phyloP scores from a whole-genome alignment of 225 moss, liverwort and hornwort genomes.

The Climacium dendroides region DNA sequence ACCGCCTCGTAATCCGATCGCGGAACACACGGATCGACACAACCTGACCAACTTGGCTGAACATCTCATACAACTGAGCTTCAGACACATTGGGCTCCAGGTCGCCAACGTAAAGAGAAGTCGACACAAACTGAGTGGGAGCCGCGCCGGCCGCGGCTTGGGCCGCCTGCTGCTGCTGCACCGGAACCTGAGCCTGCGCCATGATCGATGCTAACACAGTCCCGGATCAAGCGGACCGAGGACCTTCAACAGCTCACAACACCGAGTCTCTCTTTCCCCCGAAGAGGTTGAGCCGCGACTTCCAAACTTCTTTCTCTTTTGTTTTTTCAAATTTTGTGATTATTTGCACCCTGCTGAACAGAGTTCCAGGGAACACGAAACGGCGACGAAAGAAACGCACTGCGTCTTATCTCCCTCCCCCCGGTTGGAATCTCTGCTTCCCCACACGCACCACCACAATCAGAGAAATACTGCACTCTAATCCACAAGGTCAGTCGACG shows the following conservation, averaged over 20 bases:
- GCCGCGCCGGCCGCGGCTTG: constrained; percentile 58
- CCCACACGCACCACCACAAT: constrained; percentile 16
- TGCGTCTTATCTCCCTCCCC: constrained; percentile 55
- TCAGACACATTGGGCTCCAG: constrained; percentile 87
- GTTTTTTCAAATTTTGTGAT: constrained; percentile 2
- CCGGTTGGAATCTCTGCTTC: constrained; percentile 45
- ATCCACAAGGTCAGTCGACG: background rate
- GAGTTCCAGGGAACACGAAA: constrained; percentile 45
- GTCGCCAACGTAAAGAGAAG: constrained; percentile 90
- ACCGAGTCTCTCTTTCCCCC: background rate
- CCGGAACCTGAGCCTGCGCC: constrained; percentile 74
- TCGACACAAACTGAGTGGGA: constrained; percentile 84
- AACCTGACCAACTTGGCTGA: constrained; percentile 90
- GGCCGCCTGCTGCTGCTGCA: constrained; percentile 55
- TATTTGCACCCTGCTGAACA: constrained; percentile 22
- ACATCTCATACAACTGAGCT: constrained; percentile 94
- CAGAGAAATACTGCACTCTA: background rate
- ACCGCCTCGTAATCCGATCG: constrained; percentile 87
- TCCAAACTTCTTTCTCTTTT: background rate
- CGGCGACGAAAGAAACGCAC: constrained; percentile 40
- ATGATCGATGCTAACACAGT: constrained; percentile 7
- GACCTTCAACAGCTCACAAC: background rate
- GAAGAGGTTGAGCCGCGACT: background rate
- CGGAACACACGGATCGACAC: constrained; percentile 97
- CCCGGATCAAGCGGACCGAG: background rate